Percentiles rank a stretch among this genome's conserved stretches.
Evolutionary conservation across 2,329 filamentous ascomycete genomes (phyloP).

Genomic region (Geosmithia putterillii): DNA sequence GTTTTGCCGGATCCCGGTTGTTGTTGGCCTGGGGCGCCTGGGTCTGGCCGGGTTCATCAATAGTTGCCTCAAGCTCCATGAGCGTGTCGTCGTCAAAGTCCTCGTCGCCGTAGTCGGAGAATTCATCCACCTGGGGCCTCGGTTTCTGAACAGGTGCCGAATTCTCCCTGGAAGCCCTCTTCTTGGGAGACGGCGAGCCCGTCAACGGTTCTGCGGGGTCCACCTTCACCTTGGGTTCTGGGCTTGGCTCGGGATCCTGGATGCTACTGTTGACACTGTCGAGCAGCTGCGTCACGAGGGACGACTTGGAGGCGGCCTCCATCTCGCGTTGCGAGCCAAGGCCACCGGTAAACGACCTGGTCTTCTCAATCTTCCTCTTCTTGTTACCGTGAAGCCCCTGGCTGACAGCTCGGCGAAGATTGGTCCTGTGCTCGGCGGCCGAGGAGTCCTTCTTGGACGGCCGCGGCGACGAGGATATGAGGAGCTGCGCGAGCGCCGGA

Average conservation of each 20-base stretch:
- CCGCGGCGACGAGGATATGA: slow-evolving; percentile 60
- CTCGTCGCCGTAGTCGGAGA: slow-evolving; percentile 45
- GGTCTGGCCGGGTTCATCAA: slow-evolving; percentile 14
- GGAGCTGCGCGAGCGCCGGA: slow-evolving; percentile 49
- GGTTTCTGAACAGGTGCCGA: not conserved
- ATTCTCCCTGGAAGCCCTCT: slow-evolving; percentile 11
- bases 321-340: slow-evolving; percentile 23
- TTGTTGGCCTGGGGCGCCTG: slow-evolving; percentile 5
- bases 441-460: slow-evolving; percentile 34
- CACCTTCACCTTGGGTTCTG: slow-evolving; percentile 13
- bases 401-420: slow-evolving; percentile 53
- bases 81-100: slow-evolving; percentile 50
- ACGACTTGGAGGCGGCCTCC: slow-evolving; percentile 41
- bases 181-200: slow-evolving; percentile 30
- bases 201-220: slow-evolving; percentile 10
- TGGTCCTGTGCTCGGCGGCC: slow-evolving; percentile 10
- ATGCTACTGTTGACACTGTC: slow-evolving; percentile 50
- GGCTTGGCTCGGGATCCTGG: slow-evolving; percentile 25
- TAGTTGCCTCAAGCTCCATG: slow-evolving; percentile 36
- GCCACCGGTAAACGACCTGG: slow-evolving; percentile 21
- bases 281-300: slow-evolving; percentile 49
- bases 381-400: slow-evolving; percentile 64
- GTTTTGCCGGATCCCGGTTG: slow-evolving; percentile 14
- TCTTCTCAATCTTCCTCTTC: slow-evolving; percentile 45
- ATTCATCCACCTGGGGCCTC: not conserved